Evolutionary conservation across 352 stramenopile genomes (phyloP).

Genomic region (Phytophthora tubulina): DNA sequence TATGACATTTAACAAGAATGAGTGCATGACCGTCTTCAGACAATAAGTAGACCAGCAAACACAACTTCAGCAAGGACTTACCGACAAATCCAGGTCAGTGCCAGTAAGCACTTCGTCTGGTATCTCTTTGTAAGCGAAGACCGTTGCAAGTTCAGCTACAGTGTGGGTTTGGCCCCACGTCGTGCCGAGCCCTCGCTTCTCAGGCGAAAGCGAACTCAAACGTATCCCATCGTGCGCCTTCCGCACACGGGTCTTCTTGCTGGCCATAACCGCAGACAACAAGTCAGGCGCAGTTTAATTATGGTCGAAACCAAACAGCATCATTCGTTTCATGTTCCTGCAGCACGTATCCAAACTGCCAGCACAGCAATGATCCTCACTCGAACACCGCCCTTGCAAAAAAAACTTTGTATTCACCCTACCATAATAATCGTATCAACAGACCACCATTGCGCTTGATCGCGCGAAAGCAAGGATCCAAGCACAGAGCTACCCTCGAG

Average conservation of each 20-base stretch:
- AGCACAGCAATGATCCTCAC: not conserved
- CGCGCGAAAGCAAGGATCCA: slow-evolving; percentile 15
- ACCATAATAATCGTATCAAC: slow-evolving; percentile 57
- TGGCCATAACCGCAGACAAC: slow-evolving; percentile 33
- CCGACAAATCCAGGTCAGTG: slow-evolving; percentile 69
- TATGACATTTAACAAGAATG: slow-evolving; percentile 18
- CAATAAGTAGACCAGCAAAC: not conserved
- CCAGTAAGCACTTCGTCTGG: slow-evolving; percentile 71
- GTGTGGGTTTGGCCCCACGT: slow-evolving; percentile 18
- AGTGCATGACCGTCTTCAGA: not conserved
- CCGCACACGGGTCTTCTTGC: slow-evolving; percentile 43
- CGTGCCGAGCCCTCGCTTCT: slow-evolving; percentile 14
- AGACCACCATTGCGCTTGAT: slow-evolving; percentile 26
- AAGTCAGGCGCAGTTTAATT: slow-evolving; percentile 19
- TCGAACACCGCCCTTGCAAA: slow-evolving; percentile 28
- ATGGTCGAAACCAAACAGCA: slow-evolving; percentile 20
- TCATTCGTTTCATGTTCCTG: not conserved
- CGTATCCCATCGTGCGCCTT: slow-evolving; percentile 64
- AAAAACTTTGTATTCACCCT: slow-evolving; percentile 42
- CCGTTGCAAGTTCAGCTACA: slow-evolving; percentile 51
- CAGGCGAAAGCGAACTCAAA: slow-evolving; percentile 42
- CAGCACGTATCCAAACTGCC: not conserved
- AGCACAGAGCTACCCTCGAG: slow-evolving; percentile 40
- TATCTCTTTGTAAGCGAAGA: slow-evolving; percentile 69
- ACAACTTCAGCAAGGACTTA: slow-evolving; percentile 17